Percentiles rank a stretch among this genome's conserved stretches.
Conservation (phyloP, 2,329 filamentous ascomycete genomes). For the Rosellinia necatrix region DNA sequence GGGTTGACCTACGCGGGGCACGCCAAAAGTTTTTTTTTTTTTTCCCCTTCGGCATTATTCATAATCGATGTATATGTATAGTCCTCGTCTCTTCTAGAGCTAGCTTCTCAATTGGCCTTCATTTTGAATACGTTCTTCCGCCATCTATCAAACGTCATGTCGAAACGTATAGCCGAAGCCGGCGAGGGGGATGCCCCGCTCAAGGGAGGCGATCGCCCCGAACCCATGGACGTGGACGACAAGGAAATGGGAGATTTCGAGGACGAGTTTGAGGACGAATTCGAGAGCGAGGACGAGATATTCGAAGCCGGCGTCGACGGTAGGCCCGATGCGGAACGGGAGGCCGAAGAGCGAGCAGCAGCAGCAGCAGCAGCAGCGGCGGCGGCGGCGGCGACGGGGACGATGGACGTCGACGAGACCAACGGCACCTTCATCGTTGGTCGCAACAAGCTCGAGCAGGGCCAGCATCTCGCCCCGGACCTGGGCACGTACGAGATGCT, state of each 20-base stretch:
- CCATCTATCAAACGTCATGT: slow-evolving; percentile 50
- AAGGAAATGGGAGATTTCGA: slow-evolving; percentile 82
- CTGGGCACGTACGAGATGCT: slow-evolving; percentile 97
- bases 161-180: slow-evolving; percentile 62
- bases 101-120: neutral
- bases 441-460: slow-evolving; percentile 85
- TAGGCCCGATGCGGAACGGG: slow-evolving; percentile 86
- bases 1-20: slow-evolving; percentile 35
- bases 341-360: slow-evolving; percentile 84
- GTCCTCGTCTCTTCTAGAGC: neutral
- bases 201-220: slow-evolving; percentile 65
- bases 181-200: slow-evolving; percentile 54
- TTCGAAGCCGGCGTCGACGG: slow-evolving; percentile 94
- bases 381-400: too few species aligned
- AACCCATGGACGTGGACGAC: slow-evolving; percentile 67
- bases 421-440: slow-evolving; percentile 94
- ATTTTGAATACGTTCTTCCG: neutral
- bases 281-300: slow-evolving; percentile 87
- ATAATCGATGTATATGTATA: too few species aligned
- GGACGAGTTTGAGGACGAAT: slow-evolving; percentile 92
- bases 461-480: slow-evolving; percentile 89
- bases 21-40: slow-evolving; percentile 30
- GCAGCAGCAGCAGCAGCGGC: too few species aligned
- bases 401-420: slow-evolving; percentile 89
- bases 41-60: neutral